phyloP scores from a whole-genome alignment of 768 basidiomycete species.

The Pleurotus tuoliensis region DNA sequence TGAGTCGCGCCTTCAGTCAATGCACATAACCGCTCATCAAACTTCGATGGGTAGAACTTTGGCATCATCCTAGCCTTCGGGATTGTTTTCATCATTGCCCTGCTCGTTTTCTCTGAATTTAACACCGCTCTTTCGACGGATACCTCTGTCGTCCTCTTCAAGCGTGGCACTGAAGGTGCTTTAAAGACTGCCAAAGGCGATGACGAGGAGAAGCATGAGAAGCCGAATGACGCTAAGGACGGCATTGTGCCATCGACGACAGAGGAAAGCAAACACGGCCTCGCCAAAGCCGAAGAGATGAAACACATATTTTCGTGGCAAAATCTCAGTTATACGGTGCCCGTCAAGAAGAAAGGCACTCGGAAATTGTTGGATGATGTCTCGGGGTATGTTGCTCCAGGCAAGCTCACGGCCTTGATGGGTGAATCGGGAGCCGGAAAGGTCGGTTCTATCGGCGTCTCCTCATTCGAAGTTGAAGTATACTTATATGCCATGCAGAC shows the following conservation, averaged over 20 bases:
- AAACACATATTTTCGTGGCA: constrained; percentile 69
- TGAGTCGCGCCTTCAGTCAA: constrained; percentile 5
- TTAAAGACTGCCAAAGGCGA: not conserved
- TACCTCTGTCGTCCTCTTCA: constrained; percentile 53
- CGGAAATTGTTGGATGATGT: constrained; percentile 52
- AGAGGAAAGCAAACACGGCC: not conserved
- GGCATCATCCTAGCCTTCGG: constrained; percentile 70
- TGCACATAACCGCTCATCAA: not conserved
- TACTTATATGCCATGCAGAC: constrained; percentile 21
- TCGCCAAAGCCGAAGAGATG: constrained; percentile 21
- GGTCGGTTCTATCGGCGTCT: constrained; percentile 49
- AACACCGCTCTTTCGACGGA: constrained; percentile 37
- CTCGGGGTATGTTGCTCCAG: constrained; percentile 65
- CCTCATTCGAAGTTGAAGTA: constrained; percentile 32
- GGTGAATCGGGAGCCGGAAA: constrained; percentile 36
- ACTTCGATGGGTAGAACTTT: constrained; percentile 46
- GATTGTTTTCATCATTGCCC: constrained; percentile 45
- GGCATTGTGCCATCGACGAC: not conserved
- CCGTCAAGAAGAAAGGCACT: constrained; percentile 31
- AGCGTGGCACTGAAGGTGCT: constrained; percentile 15
- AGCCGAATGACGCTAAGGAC: not conserved
- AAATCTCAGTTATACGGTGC: constrained; percentile 55
- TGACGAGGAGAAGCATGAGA: constrained; percentile 1
- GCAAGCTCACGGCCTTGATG: constrained; percentile 66
- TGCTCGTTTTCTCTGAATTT: constrained; percentile 58